Evolutionary conservation across 352 stramenopile genomes (phyloP).

Genomic region (Vaucheria bursata): DNA sequence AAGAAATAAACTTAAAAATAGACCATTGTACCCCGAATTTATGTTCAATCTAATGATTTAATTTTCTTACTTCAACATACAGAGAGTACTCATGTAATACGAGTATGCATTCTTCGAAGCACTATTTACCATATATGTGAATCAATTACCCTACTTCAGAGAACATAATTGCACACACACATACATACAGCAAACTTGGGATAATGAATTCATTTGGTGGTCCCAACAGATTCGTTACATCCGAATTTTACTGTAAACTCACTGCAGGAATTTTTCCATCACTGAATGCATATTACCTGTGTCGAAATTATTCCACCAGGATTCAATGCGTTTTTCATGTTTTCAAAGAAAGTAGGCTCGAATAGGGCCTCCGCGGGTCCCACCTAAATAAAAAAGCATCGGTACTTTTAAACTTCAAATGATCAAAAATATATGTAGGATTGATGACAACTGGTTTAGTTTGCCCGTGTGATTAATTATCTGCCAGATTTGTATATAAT

Average conservation of each 20-base stretch:
- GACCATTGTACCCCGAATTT: too few relatives aligned
- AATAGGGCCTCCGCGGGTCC: slow-evolving; percentile 87
- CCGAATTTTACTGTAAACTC: neutral
- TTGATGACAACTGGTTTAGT: too few relatives aligned
- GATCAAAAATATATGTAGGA: too few relatives aligned
- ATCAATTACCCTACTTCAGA: neutral
- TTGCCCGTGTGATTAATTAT: too few relatives aligned
- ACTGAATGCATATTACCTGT: slow-evolving; percentile 54
- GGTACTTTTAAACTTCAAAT: too few relatives aligned
- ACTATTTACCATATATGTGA: neutral
- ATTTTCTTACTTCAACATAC: neutral
- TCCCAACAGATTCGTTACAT: too few relatives aligned
- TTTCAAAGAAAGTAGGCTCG: slow-evolving; percentile 74
- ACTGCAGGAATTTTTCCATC: too few relatives aligned
- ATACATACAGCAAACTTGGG: neutral
- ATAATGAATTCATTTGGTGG: too few relatives aligned
- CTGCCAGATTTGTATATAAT: too few relatives aligned
- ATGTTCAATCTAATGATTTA: neutral
- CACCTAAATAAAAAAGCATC: too few relatives aligned
- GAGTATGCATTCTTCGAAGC: neutral
- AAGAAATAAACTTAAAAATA: too few relatives aligned
- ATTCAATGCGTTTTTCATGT: slow-evolving; percentile 77
- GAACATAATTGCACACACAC: neutral
- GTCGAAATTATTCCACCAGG: slow-evolving; percentile 73
- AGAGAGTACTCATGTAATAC: neutral